Conservation (phyloP, 2,329 filamentous ascomycete genomes). For the Aspergillus sp. region DNA sequence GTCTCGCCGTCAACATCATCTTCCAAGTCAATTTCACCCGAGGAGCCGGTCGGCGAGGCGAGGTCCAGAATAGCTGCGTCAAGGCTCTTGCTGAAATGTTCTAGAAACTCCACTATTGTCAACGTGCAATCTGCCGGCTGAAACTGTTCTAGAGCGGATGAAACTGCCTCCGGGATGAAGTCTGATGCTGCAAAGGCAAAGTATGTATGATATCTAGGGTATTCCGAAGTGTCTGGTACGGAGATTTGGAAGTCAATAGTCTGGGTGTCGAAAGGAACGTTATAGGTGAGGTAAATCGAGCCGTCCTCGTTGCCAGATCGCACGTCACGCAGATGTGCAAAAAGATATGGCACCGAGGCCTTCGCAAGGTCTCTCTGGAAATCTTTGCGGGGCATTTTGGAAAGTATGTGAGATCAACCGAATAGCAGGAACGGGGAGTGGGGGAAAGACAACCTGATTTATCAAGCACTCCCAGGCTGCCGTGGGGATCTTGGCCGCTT, state of each 20-base stretch:
- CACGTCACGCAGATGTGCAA: constrained; percentile 56
- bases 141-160: constrained; percentile 42
- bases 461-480: neutral
- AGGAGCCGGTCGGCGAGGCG: constrained; percentile 12
- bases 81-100: constrained; percentile 9
- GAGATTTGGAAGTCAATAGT: constrained; percentile 38
- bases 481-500: neutral
- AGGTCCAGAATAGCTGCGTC: constrained; percentile 9
- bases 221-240: constrained; percentile 57
- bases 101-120: constrained; percentile 48
- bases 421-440: neutral
- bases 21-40: constrained; percentile 21
- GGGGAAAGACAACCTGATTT: neutral
- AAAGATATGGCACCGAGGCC: constrained; percentile 36
- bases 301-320: constrained; percentile 68
- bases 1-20: constrained; percentile 26
- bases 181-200: constrained; percentile 56
- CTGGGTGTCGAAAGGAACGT: constrained; percentile 25
- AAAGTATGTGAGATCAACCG: neutral
- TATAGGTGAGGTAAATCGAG: constrained; percentile 64
- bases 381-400: constrained; percentile 63
- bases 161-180: constrained; percentile 21
- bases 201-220: constrained; percentile 59
- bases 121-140: constrained; percentile 45
- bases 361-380: constrained; percentile 61